Evolutionary conservation across 306 rosid species (phyloP).

Genomic region (Chamaecrista fasciculata): DNA sequence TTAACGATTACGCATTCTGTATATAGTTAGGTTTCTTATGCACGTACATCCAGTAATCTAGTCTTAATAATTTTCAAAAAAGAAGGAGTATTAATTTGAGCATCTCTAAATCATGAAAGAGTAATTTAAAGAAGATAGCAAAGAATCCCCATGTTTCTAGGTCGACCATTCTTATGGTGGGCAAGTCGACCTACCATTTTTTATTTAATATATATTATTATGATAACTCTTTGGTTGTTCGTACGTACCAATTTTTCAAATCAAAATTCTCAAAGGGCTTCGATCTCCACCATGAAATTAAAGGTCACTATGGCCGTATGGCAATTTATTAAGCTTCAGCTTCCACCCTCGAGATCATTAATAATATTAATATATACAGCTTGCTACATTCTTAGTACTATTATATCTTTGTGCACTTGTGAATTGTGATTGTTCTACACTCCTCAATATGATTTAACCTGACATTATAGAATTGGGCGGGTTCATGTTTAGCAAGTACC

Average conservation of each 20-base stretch:
- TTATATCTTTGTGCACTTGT: neutral
- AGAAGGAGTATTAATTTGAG: slow-evolving; percentile 8
- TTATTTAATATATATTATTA: neutral
- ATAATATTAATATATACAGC: too few species aligned
- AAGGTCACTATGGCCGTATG: slow-evolving; percentile 9
- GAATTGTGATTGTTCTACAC: neutral
- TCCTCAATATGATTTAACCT: too few species aligned
- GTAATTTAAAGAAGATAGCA: slow-evolving; percentile 29
- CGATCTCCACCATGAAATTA: slow-evolving; percentile 3
- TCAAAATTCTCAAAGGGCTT: neutral
- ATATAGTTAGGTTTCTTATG: too few species aligned
- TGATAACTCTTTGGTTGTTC: neutral
- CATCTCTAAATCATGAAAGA: slow-evolving; percentile 20
- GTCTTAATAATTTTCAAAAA: neutral
- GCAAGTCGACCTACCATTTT: slow-evolving; percentile 16
- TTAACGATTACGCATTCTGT: too few species aligned
- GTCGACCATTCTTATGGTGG: slow-evolving; percentile 35
- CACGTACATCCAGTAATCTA: too few species aligned
- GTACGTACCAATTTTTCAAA: neutral
- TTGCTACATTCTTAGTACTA: too few species aligned
- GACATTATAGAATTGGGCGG: too few species aligned
- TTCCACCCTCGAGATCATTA: neutral
- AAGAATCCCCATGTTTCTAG: slow-evolving; percentile 28
- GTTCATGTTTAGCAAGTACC: too few species aligned
- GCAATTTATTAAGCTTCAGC: neutral